These are phyloP conservation scores for Metschnikowia reukaufii DNA, from an alignment of 805 yeast species.

Conservation along the genomic window DNA sequence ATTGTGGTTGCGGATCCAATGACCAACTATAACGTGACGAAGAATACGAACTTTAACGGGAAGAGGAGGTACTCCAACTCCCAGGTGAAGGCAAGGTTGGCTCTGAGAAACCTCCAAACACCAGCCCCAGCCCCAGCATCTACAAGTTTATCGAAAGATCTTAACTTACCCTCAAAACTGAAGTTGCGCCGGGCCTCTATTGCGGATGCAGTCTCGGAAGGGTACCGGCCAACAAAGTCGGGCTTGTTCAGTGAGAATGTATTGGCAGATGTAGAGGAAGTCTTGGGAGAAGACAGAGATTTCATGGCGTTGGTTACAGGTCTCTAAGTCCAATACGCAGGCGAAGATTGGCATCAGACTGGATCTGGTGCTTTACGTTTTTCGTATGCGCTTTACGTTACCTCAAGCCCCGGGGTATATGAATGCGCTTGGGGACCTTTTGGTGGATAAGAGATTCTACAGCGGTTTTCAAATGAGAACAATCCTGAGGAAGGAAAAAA, in stretches of 20 bases:
- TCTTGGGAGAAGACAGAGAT: conserved; percentile 52
- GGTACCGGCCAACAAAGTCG: conserved; percentile 68
- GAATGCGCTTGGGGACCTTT: too few species aligned
- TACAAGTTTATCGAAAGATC: conserved; percentile 14
- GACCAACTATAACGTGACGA: conserved; percentile 29
- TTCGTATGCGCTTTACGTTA: too few species aligned
- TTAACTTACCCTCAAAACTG: conserved; percentile 29
- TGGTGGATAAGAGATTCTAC: neutral
- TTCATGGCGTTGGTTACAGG: conserved; percentile 43
- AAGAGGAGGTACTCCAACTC: conserved; percentile 15
- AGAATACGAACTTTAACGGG: conserved; percentile 27
- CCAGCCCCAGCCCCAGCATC: conserved; percentile 8
- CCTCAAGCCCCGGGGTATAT: too few species aligned
- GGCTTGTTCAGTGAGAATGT: conserved; percentile 78
- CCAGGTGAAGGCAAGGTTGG: conserved; percentile 17
- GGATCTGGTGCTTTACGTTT: conserved; percentile 4
- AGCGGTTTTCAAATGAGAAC: neutral
- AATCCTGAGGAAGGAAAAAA: neutral
- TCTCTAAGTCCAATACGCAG: conserved; percentile 16
- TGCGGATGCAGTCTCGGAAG: conserved; percentile 75
- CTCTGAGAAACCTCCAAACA: conserved; percentile 14
- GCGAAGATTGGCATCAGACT: conserved; percentile 3
- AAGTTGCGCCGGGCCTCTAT: conserved; percentile 62
- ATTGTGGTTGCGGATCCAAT: conserved; percentile 26
- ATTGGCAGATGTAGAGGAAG: conserved; percentile 71